A percentile compares a stretch with the other conserved stretches of the same genome.
Evolutionary conservation across 1,284 basidiomycete species (phyloP).

Genomic region (Apiotrichum sp.): DNA sequence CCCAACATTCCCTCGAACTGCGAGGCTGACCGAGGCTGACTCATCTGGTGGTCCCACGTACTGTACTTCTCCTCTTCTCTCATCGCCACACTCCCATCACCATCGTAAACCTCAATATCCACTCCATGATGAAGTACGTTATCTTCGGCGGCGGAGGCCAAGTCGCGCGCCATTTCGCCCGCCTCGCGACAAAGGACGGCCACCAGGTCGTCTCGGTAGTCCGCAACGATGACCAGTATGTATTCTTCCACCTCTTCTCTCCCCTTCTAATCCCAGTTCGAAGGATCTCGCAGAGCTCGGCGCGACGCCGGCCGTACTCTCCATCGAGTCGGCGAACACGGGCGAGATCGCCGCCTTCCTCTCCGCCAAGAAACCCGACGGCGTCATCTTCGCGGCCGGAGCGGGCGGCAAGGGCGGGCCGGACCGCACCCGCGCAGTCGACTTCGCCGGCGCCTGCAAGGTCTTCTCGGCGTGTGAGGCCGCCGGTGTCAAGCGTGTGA

Average conservation of each 20-base stretch:
- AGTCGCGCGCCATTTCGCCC: constrained; percentile 56
- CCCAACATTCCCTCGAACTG: too few relatives aligned
- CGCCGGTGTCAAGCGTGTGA: constrained; percentile 49
- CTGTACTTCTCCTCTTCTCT: background rate
- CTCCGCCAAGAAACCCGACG: constrained; percentile 47
- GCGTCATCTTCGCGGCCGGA: constrained; percentile 63
- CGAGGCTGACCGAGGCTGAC: too few relatives aligned
- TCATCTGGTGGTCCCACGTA: background rate
- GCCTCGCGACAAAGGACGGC: constrained; percentile 46
- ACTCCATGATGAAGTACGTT: constrained; percentile 25
- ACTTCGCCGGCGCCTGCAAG: constrained; percentile 65
- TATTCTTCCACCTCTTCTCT: background rate
- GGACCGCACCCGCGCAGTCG: constrained; percentile 61
- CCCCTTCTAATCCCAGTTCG: background rate
- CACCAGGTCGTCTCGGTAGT: constrained; percentile 57
- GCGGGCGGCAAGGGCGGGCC: constrained; percentile 61
- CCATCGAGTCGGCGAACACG: constrained; percentile 50
- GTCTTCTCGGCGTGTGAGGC: constrained; percentile 64
- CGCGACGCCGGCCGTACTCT: constrained; percentile 56
- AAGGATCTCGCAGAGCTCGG: constrained; percentile 51
- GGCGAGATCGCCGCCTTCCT: constrained; percentile 23
- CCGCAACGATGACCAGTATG: constrained; percentile 48
- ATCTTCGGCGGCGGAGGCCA: constrained; percentile 45
- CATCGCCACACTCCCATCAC: background rate
- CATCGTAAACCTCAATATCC: background rate